Evolutionary conservation across 257 asterid species (phyloP).

Genomic region (Apocynum venetum): DNA sequence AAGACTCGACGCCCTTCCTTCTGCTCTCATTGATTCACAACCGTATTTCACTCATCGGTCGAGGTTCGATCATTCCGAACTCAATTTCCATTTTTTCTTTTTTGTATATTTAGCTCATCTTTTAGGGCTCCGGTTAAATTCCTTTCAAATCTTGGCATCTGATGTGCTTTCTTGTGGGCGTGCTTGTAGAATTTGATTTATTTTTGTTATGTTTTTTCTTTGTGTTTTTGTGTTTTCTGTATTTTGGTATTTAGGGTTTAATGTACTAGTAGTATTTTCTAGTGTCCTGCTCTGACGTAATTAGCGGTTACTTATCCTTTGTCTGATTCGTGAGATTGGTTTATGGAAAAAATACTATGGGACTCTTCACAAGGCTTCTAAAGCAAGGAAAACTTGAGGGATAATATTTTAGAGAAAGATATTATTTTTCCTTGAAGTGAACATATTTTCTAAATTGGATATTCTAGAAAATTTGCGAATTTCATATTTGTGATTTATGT

Average conservation of each 20-base stretch:
- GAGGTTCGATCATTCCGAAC: not conserved
- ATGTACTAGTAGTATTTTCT: not conserved
- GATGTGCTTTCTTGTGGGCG: not conserved
- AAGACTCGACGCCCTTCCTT: not conserved
- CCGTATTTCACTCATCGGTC: not conserved
- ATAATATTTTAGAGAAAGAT: not conserved
- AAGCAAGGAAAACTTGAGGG: not conserved
- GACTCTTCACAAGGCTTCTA: too few relatives aligned
- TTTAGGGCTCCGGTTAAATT: not conserved
- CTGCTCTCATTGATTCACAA: not conserved
- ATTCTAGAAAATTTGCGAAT: not conserved
- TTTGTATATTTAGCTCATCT: not conserved
- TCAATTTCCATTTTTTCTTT: not conserved
- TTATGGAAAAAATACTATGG: too few relatives aligned
- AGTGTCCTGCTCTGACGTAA: not conserved
- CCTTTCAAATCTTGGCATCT: constrained; percentile 9
- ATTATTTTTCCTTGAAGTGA: not conserved
- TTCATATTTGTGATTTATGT: not conserved
- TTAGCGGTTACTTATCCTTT: not conserved
- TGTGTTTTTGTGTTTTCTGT: not conserved
- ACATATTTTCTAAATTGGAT: not conserved
- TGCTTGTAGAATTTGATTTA: not conserved
- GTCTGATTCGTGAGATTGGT: not conserved
- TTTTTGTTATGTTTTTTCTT: not conserved
- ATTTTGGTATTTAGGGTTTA: not conserved